These are phyloP conservation scores for Cutaneotrichosporon sp. DNA, from an alignment of 1,284 basidiomycete genomes.

Conservation along the genomic window DNA sequence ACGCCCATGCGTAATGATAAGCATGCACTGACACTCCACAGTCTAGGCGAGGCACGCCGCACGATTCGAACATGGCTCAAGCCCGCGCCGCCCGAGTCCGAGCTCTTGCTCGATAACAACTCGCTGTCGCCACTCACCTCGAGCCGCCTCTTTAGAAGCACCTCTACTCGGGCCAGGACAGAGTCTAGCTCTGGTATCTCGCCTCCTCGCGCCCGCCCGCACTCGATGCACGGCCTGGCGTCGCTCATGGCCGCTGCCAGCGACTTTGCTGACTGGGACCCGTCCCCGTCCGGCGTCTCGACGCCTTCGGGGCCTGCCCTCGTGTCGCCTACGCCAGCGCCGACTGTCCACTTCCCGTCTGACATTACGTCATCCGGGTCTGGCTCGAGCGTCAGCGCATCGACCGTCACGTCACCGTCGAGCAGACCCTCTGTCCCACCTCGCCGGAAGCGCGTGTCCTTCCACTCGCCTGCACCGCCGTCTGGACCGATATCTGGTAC, in stretches of 20 bases:
- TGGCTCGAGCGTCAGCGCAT: not conserved
- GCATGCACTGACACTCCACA: constrained; percentile 17
- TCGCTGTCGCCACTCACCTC: constrained; percentile 4
- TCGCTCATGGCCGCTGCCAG: constrained; percentile 23
- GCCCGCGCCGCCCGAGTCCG: constrained; percentile 28
- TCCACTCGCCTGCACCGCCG: constrained; percentile 41
- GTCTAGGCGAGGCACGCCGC: constrained; percentile 38
- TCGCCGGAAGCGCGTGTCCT: constrained; percentile 31
- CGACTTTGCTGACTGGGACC: constrained; percentile 20
- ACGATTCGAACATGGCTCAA: constrained; percentile 42
- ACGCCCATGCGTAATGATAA: not conserved
- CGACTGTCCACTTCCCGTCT: constrained; percentile 25
- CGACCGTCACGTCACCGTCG: constrained; percentile 5
- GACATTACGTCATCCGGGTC: constrained; percentile 11
- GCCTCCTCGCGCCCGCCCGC: constrained; percentile 20
- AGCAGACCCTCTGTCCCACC: constrained; percentile 18
- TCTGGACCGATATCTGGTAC: constrained; percentile 40
- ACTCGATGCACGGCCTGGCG: constrained; percentile 34
- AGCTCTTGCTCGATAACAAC: constrained; percentile 8
- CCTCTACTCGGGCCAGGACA: constrained; percentile 25
- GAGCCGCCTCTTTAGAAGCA: constrained; percentile 37
- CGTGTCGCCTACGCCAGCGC: constrained; percentile 17
- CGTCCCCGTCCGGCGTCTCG: constrained; percentile 9
- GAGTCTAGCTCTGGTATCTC: constrained; percentile 14
- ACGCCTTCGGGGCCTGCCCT: constrained; percentile 13